Evolutionary conservation across 2,329 filamentous ascomycete species (phyloP), one percentile per base, ranked within the genome.

Genomic region (Sclerotiophoma versabilis): DNA sequence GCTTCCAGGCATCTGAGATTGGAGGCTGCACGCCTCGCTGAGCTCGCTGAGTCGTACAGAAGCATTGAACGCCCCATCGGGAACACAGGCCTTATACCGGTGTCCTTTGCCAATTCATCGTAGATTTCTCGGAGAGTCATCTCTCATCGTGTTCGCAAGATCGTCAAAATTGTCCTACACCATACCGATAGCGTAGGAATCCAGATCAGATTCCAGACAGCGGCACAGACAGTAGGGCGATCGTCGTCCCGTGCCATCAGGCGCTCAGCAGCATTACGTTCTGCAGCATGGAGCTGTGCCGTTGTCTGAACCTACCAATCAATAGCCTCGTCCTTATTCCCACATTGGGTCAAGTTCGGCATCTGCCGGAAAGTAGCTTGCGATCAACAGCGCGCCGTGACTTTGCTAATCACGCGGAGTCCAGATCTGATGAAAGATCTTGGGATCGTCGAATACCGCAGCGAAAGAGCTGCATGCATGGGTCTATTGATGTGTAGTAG

Each of bases 241-340:
- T 32, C 26, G 2, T 26, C 14, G 14, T n/a, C 22, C 10, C 33
- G 17, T 12, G 19, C 12, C 25, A 9, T 20, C 4, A 15, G 12
- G 8, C 20, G 9, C 10, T 33, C 25, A 41, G 42, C 15, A 46
- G 14, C 46, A 15, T 37, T 6, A 10, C 22, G 20, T 25, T 20
- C 9, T 12, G 26, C 37, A 32, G 33, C 12, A 38, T 23, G 33
- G 45, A 37, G 15, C 33, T 20, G 50, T 37, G 32, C 23, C 33
- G 45, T 34, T 54, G 27, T 42, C 27, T 43, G 20, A 17, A 19
- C 27, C 19, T 17, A 7, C 39, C 34, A 20, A 9, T 34, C 12
- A 34, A 34, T 41, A 45, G 45, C 22, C 17, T 54, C 51, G 45
- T 46, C 29, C 14, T 26, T 36, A 49, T 49, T 49, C 12, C 51